A percentile compares a stretch with the other conserved stretches of the same genome.
Evolutionary conservation across 2,329 filamentous ascomycete species (phyloP).

Genomic region (Grosmannia serpens): DNA sequence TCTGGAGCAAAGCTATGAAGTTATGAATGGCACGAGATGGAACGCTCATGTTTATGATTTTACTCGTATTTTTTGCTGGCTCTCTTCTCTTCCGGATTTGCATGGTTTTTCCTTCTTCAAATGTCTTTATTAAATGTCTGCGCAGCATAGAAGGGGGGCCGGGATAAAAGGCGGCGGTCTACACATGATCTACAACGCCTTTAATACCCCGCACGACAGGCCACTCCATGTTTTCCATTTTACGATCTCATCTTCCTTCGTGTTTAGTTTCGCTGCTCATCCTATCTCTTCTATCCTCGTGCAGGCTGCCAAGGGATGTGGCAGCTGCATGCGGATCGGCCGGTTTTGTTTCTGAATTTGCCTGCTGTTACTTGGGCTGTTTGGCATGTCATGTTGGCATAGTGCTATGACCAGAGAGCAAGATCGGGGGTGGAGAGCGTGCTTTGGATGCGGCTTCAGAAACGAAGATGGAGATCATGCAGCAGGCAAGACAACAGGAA

Average conservation of each 20-base stretch:
- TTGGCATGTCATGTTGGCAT: too few species aligned
- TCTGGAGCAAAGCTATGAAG: neutral
- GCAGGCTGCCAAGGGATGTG: too few species aligned
- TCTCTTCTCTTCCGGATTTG: neutral
- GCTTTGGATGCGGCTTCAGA: neutral
- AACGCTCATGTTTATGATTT: neutral
- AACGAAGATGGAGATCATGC: neutral
- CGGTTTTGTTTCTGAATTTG: neutral
- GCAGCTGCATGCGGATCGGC: neutral
- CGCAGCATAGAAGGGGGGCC: neutral
- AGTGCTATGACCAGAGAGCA: neutral
- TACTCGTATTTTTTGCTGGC: neutral
- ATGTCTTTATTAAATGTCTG: neutral
- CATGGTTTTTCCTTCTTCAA: neutral
- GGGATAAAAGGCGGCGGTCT: neutral
- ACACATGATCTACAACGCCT: conserved; percentile 6
- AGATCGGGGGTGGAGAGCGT: neutral
- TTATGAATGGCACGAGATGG: neutral
- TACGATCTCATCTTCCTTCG: neutral
- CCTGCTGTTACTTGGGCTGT: too few species aligned
- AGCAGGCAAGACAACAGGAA: neutral
- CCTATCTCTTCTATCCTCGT: too few species aligned
- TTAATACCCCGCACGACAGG: conserved; percentile 3
- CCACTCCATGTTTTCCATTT: neutral
- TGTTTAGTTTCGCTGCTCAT: too few species aligned